A percentile compares a stretch with the other conserved stretches of the same genome.
Conservation (phyloP, 1,139 yeast genomes). For the Hemisphaericaspora lyxosophila region DNA sequence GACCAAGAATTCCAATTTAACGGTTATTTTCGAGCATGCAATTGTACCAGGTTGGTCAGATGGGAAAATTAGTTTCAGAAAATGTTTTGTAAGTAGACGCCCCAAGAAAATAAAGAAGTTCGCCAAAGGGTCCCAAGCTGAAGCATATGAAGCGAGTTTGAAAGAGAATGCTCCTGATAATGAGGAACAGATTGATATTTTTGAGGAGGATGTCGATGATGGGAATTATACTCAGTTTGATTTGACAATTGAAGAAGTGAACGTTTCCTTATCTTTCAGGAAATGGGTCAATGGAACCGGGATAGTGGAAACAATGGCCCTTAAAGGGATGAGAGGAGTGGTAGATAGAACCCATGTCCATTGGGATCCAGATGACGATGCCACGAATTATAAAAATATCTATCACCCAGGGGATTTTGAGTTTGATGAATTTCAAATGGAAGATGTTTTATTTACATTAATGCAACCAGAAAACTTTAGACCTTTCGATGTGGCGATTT, state of each 20-base stretch:
- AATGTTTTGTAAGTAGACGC: slow-evolving; percentile 82
- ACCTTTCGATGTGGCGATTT: slow-evolving; percentile 83
- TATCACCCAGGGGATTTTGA: slow-evolving; percentile 91
- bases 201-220: slow-evolving; percentile 84
- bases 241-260: slow-evolving; percentile 81
- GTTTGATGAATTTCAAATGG: slow-evolving; percentile 75
- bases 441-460: slow-evolving; percentile 79
- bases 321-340: slow-evolving; percentile 86
- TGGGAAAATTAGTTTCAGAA: slow-evolving; percentile 78
- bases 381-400: slow-evolving; percentile 73
- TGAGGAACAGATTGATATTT: slow-evolving; percentile 23
- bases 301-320: slow-evolving; percentile 74
- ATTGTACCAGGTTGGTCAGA: slow-evolving; percentile 94
- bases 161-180: slow-evolving; percentile 11
- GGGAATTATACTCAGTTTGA: slow-evolving; percentile 97
- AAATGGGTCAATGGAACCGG: slow-evolving; percentile 94
- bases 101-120: slow-evolving; percentile 59
- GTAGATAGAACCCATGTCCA: slow-evolving; percentile 85
- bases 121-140: slow-evolving; percentile 73
- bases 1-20: slow-evolving; percentile 81
- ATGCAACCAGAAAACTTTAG: slow-evolving; percentile 79
- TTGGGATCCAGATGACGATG: slow-evolving; percentile 83
- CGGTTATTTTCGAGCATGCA: slow-evolving; percentile 89
- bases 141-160: slow-evolving; percentile 53
- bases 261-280: slow-evolving; percentile 72